Percentiles rank a stretch among this genome's conserved stretches.
phyloP scores from a whole-genome alignment of 305 asterid species.

The Fraxinus ornus region DNA sequence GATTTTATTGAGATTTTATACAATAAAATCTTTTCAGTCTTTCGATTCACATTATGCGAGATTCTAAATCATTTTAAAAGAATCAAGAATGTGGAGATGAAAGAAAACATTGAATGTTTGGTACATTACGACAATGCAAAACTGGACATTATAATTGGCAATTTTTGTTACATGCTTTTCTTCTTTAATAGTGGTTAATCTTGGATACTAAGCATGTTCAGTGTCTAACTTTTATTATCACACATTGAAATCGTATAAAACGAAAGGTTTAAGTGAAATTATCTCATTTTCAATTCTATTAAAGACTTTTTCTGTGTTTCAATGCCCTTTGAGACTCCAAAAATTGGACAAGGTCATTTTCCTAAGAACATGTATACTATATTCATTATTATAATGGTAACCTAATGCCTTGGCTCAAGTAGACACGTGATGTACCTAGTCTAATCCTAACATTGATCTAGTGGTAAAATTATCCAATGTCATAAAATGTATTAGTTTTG shows the following conservation, averaged over 20 bases:
- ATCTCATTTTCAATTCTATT: not conserved
- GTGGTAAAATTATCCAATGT: not conserved
- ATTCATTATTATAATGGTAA: not conserved
- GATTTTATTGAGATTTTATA: not conserved
- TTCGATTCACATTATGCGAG: not conserved
- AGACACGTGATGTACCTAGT: not conserved
- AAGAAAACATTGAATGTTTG: not conserved
- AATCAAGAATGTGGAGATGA: not conserved
- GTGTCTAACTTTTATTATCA: not conserved
- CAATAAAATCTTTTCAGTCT: not conserved
- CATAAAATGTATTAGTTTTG: not conserved
- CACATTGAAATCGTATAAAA: not conserved
- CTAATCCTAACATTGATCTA: not conserved
- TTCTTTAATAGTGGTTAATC: not conserved
- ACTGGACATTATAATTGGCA: not conserved
- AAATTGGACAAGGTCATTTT: not conserved
- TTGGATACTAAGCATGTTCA: not conserved
- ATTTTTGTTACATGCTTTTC: not conserved
- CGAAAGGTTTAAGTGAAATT: not conserved
- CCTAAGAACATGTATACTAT: not conserved
- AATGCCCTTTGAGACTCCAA: not conserved
- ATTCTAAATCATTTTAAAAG: not conserved
- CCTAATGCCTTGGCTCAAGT: not conserved
- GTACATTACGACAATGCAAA: not conserved
- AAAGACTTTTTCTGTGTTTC: not conserved